Base-by-base conservation (phyloP, 2,329 filamentous ascomycete species). In the Aspergillus luchuensis region DNA sequence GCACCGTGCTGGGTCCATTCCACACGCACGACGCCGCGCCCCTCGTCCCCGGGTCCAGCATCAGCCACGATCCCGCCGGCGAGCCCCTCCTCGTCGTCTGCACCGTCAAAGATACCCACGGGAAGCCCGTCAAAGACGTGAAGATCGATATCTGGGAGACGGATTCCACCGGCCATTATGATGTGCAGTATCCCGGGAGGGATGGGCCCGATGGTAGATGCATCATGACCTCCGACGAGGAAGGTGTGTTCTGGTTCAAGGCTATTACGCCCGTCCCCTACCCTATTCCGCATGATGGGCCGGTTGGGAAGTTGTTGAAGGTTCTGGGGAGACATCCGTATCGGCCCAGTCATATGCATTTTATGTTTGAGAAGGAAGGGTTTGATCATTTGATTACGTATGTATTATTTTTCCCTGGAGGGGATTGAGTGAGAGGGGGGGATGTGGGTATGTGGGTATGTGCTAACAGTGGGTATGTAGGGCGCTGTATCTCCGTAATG, bases 71-170 rank as follows among this genome's bases (percentile, higher is more conserved):
- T 68, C 84, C 87, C 0, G 79, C 85, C 33, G 91, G 91, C 54
- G 84, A 89, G 66, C 85, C 89, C 0, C 84, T 91, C 64, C 82
- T 94, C 13, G 89, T 90, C 4, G 72, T 92, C n/a, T 92, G 91
- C 79, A 89, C 83, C 0, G 79, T 94, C 59, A 86, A 84, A 63
- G 89, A 92, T 72, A 85, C 84, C 0, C 43, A 76, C 0, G 90
- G 89, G 0, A 80, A 79, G 1, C 87, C 91, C 0, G 80, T 95
- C 30, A 63, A 78, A 1, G 86, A 81, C 50, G 90, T 88, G 30
- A 91, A 88, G 72, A 84, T 94, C 63, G 91, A 95, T 74, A 88
- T 95, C 65, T 95, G 91, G 91, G 91, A 94, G 78, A 92, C 91
- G 8, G 91, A 94, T 73, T 88, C 85, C 60, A 85, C 86, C n/a